Percentiles rank a stretch among this genome's conserved stretches.
These are phyloP conservation scores for Kalmanozyma brasiliensis DNA, from an alignment of 1,284 basidiomycete species.

Conservation along the genomic window DNA sequence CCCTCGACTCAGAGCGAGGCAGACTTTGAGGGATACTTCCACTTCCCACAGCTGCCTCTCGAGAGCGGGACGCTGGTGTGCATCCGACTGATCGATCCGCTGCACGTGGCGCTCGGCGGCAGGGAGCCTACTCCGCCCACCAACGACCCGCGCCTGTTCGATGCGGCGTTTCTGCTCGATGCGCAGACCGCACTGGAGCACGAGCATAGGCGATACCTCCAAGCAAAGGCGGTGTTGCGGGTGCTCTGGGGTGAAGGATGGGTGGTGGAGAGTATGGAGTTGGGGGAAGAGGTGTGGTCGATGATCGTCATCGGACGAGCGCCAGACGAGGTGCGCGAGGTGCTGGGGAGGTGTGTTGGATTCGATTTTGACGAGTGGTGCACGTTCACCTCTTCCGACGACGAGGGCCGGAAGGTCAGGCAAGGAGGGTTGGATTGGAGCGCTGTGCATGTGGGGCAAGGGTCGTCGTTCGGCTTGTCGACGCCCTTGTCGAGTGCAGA, in stretches of 20 bases:
- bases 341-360: not conserved
- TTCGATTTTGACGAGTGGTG: slow-evolving; percentile 14
- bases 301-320: not conserved
- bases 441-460: not conserved
- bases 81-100: slow-evolving; percentile 33
- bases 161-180: slow-evolving; percentile 24
- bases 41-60: slow-evolving; percentile 14
- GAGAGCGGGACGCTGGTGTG: not conserved
- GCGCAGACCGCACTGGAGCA: slow-evolving; percentile 18
- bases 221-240: slow-evolving; percentile 24
- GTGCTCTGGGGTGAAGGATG: slow-evolving; percentile 14
- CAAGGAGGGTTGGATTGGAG: slow-evolving; percentile 1
- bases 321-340: not conserved
- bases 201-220: slow-evolving; percentile 30
- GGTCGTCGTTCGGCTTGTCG: slow-evolving; percentile 3
- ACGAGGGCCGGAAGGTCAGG: no score
- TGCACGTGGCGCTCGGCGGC: slow-evolving; percentile 22
- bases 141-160: slow-evolving; percentile 21
- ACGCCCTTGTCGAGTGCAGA: no score
- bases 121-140: slow-evolving; percentile 8
- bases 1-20: not conserved
- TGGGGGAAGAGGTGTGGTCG: slow-evolving; percentile 11
- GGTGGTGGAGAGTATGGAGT: slow-evolving; percentile 9
- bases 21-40: slow-evolving; percentile 22
- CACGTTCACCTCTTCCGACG: not conserved